Conservation (phyloP, 768 basidiomycete species). For the Hygrophorus pudorinus region DNA sequence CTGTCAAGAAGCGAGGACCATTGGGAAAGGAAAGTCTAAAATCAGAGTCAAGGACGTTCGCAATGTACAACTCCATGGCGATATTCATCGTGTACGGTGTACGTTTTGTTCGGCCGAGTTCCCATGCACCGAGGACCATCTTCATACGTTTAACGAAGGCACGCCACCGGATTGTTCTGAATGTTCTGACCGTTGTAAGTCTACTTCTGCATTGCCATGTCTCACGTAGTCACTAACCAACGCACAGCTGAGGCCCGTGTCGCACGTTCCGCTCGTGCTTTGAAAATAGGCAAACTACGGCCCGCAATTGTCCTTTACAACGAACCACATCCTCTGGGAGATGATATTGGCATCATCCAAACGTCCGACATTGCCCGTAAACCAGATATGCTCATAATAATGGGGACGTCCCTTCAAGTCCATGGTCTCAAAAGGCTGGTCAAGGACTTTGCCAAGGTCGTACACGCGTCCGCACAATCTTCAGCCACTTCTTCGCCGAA, state of each 20-base stretch:
- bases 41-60: conserved; percentile 63
- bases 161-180: conserved; percentile 79
- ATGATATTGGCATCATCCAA: conserved; percentile 83
- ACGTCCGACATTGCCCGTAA: conserved; percentile 62
- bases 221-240: conserved; percentile 1
- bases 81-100: conserved; percentile 87
- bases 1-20: conserved; percentile 37
- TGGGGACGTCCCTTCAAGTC: conserved; percentile 96
- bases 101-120: conserved; percentile 74
- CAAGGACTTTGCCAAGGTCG: conserved; percentile 84
- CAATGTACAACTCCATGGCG: conserved; percentile 91
- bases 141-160: conserved; percentile 58
- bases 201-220: conserved; percentile 3
- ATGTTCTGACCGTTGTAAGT: conserved; percentile 73
- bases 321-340: conserved; percentile 85
- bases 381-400: conserved; percentile 91
- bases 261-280: conserved; percentile 74
- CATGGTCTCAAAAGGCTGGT: conserved; percentile 91
- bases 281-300: conserved; percentile 76
- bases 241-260: conserved; percentile 56
- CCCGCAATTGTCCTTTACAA: conserved; percentile 94
- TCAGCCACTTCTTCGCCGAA: conserved; percentile 24
- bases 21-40: conserved; percentile 61
- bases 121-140: conserved; percentile 54
- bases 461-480: conserved; percentile 43